Evolutionary conservation across 1,284 basidiomycete genomes (phyloP).

Genomic region (Ganoderma lingzhi): DNA sequence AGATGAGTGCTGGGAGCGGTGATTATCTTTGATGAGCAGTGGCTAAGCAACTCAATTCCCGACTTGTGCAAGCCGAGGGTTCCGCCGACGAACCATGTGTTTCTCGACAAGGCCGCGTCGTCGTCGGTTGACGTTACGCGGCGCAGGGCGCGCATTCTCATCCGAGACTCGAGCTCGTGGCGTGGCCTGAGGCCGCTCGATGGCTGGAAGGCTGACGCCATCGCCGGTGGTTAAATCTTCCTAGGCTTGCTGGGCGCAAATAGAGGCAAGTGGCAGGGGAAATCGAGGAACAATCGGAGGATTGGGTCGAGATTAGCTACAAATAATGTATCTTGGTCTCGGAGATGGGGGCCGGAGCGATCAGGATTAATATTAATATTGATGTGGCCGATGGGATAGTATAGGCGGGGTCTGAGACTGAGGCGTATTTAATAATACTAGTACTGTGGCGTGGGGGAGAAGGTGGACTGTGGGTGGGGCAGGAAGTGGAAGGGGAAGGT

Average conservation of each 20-base stretch:
- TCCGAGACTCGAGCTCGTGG: constrained; percentile 7
- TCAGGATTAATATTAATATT: constrained; percentile 24
- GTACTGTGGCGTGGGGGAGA: constrained; percentile 4
- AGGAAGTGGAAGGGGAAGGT: background rate
- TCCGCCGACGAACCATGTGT: constrained; percentile 1
- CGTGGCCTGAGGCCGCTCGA: background rate
- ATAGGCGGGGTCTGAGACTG: constrained; percentile 7
- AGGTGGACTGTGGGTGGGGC: background rate
- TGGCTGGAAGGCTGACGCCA: background rate
- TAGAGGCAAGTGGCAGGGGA: constrained; percentile 14
- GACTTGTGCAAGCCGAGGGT: background rate
- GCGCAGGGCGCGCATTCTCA: background rate
- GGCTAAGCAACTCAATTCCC: constrained; percentile 9
- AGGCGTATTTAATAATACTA: background rate
- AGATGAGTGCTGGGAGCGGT: background rate
- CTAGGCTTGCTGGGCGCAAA: constrained; percentile 1
- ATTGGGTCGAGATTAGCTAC: constrained; percentile 28
- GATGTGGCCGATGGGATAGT: constrained; percentile 6
- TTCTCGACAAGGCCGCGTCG: background rate
- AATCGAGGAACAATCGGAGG: constrained; percentile 16
- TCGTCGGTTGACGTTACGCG: constrained; percentile 16
- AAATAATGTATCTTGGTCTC: constrained; percentile 29
- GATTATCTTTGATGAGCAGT: constrained; percentile 1
- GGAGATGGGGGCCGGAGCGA: background rate
- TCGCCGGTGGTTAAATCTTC: constrained; percentile 5